phyloP scores from a whole-genome alignment of 352 stramenopile genomes.

The Peronospora destructor region DNA sequence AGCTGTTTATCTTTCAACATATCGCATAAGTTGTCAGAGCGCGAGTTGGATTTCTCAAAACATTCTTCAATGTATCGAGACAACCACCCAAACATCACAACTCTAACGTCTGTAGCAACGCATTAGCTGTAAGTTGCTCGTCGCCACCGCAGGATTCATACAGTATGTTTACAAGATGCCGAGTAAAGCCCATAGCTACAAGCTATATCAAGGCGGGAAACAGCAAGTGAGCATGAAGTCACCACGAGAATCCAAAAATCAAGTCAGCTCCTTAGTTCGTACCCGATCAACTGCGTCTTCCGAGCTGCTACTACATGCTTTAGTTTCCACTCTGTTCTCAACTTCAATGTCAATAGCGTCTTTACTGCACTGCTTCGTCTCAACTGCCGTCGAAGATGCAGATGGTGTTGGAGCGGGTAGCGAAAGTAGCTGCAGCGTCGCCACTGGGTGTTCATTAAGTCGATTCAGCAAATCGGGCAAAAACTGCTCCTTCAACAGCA shows the following conservation, averaged over 20 bases:
- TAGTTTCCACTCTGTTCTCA: not conserved
- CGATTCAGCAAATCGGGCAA: constrained; percentile 27
- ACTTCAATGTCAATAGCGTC: constrained; percentile 16
- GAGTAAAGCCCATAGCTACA: constrained; percentile 48
- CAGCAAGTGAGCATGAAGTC: constrained; percentile 2
- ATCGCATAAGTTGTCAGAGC: not conserved
- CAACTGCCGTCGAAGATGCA: not conserved
- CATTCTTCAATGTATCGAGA: not conserved
- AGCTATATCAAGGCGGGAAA: constrained; percentile 31
- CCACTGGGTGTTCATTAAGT: constrained; percentile 43
- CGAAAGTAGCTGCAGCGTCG: constrained; percentile 30
- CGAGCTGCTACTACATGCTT: not conserved
- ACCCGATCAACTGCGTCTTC: constrained; percentile 30
- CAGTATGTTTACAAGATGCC: constrained; percentile 41
- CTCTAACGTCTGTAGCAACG: constrained; percentile 50
- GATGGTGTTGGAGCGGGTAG: constrained; percentile 9
- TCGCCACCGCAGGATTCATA: constrained; percentile 58
- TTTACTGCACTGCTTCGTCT: not conserved
- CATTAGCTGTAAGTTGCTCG: constrained; percentile 47
- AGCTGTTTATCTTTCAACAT: not conserved
- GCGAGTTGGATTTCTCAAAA: not conserved
- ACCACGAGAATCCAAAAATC: constrained; percentile 4
- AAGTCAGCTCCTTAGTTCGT: constrained; percentile 1
- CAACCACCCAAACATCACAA: constrained; percentile 3
- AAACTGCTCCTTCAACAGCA: constrained; percentile 45